Base-by-base conservation (phyloP, 345 rosid species). In the Brassica incana region DNA sequence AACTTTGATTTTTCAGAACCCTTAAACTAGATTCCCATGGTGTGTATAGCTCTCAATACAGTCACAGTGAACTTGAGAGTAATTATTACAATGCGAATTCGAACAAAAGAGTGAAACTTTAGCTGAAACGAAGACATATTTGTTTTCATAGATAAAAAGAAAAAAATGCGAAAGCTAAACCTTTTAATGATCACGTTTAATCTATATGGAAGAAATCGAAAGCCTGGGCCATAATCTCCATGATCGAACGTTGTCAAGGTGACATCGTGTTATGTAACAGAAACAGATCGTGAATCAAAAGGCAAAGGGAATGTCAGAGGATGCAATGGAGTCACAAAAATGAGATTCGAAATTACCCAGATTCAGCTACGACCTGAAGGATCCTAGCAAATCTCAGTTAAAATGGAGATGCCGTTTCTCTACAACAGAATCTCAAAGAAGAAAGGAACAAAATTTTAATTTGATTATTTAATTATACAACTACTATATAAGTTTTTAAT, bases 311-410 rank as follows among this genome's bases (percentile, higher is more conserved):
- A n/a, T 35, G 29, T 36, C 2, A 35, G 27, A 67, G 9, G 38
- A n/a, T 59, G 74, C 61, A 29, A 60, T 8, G 35, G 52, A 64
- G 48, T 18, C 25, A 10, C 16, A 60, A 71, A 5, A 71, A 65
- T 9, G 74, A 79, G 82, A 79, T 66, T 62, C 6, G n/a, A 59
- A 58, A 73, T 35, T 68, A 79, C 82, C 78, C 75, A 74, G 75
- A 74, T 79, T 69, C 71, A 79, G 75, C 60, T 79, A 25, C 9
- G 68, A 10, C 45, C 40, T 78, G 36, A 72, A 72, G 68, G 74
- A 73, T 79, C 65, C 3, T 61, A 32, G 45, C 20, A 74, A 73
- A 60, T 16, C 73, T 78, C 69, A 67, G 35, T 10, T 29, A 36
- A 45, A 15, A n/a, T n/a, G 64, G 69, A 79, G 82, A 74, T 38